Percentiles rank a stretch among this genome's conserved stretches.
phyloP scores from a whole-genome alignment of 1,284 basidiomycete species.

The Sporisorium exsertum region DNA sequence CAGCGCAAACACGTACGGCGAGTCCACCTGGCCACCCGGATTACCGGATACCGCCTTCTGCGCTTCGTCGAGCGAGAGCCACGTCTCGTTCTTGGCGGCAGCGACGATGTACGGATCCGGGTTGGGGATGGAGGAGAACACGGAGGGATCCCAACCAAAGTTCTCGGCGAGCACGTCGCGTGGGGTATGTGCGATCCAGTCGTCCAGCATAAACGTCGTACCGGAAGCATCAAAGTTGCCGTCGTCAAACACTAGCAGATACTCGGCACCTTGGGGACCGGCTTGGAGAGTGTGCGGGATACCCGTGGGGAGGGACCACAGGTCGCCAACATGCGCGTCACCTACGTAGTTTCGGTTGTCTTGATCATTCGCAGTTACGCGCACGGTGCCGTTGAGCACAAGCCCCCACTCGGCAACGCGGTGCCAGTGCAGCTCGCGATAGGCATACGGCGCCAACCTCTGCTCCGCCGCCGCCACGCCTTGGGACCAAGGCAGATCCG shows the following conservation, averaged over 20 bases:
- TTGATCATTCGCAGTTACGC: slow-evolving; percentile 75
- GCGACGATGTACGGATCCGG: slow-evolving; percentile 72
- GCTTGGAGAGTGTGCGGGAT: slow-evolving; percentile 77
- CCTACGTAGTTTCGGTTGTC: slow-evolving; percentile 76
- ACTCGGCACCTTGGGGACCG: slow-evolving; percentile 76
- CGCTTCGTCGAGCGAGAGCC: slow-evolving; percentile 13
- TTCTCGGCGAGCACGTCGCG: slow-evolving; percentile 78
- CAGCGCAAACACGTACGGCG: slow-evolving; percentile 20
- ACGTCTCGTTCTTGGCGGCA: slow-evolving; percentile 14
- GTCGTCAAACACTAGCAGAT: slow-evolving; percentile 74
- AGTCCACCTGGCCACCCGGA: slow-evolving; percentile 10
- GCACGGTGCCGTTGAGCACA: slow-evolving; percentile 58
- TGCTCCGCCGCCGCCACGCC: slow-evolving; percentile 10
- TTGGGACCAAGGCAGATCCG: slow-evolving; percentile 6
- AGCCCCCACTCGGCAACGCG: slow-evolving; percentile 51
- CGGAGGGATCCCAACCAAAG: slow-evolving; percentile 74
- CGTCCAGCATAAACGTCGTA: slow-evolving; percentile 42
- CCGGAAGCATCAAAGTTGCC: slow-evolving; percentile 9
- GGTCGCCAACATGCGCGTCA: slow-evolving; percentile 38
- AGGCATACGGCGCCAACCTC: slow-evolving; percentile 14
- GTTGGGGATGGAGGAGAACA: slow-evolving; percentile 71
- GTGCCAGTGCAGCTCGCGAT: slow-evolving; percentile 32
- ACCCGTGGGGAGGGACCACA: slow-evolving; percentile 46
- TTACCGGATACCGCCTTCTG: slow-evolving; percentile 2
- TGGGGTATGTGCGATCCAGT: slow-evolving; percentile 74